A percentile compares a stretch with the other conserved stretches of the same genome.
Evolutionary conservation across 2,329 filamentous ascomycete species (phyloP).

Genomic region (Sporothrix inflata): DNA sequence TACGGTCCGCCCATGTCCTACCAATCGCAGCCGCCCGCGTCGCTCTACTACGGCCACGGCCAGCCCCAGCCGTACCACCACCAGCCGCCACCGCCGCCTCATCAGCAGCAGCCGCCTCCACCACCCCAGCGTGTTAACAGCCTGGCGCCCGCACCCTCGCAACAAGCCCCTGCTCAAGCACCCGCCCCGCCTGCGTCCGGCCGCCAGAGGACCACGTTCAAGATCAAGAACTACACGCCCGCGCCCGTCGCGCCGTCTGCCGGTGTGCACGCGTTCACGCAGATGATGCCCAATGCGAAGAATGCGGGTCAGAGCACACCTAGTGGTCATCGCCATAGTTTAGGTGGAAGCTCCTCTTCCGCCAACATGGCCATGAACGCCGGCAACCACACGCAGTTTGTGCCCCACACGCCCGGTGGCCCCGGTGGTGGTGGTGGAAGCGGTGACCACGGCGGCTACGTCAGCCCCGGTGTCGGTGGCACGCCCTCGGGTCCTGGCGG

Average conservation of each 20-base stretch:
- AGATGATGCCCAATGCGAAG: slow-evolving; percentile 32
- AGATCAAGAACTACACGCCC: slow-evolving; percentile 42
- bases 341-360: neutral
- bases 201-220: slow-evolving; percentile 40
- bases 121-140: slow-evolving; percentile 11
- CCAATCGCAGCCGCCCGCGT: slow-evolving; percentile 8
- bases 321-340: neutral
- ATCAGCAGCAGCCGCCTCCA: neutral
- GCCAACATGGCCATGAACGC: neutral
- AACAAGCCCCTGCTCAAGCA: neutral
- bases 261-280: slow-evolving; percentile 33
- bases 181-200: slow-evolving; percentile 30
- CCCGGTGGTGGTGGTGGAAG: neutral
- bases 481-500: neutral
- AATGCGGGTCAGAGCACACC: neutral
- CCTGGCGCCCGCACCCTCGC: neutral
- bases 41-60: slow-evolving; percentile 14
- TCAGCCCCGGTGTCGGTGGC: neutral
- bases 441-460: slow-evolving; percentile 2
- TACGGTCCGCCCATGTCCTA: slow-evolving; percentile 1
- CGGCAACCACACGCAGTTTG: slow-evolving; percentile 31
- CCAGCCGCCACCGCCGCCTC: neutral
- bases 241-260: slow-evolving; percentile 30
- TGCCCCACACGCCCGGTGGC: slow-evolving; percentile 24
- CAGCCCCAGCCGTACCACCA: neutral